These are phyloP conservation scores for Epichloe elymi DNA, from an alignment of 2,329 filamentous ascomycete species.

Conservation along the genomic window DNA sequence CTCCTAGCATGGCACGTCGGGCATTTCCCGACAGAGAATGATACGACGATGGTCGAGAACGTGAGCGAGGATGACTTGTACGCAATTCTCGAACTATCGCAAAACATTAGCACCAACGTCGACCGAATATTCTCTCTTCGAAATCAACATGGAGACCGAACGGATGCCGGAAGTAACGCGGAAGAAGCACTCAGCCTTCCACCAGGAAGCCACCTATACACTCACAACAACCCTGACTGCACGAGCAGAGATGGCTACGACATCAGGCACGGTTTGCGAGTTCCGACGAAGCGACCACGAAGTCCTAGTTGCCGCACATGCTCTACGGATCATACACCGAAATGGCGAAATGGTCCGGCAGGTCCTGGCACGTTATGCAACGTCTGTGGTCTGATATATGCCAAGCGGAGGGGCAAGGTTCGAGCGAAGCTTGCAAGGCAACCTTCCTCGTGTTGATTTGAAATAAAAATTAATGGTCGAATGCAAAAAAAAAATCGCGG, in stretches of 20 bases:
- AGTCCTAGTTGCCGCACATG: slow-evolving; percentile 29
- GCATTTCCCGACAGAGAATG: slow-evolving; percentile 5
- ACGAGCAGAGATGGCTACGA: not conserved
- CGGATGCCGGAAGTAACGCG: slow-evolving; percentile 1
- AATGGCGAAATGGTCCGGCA: slow-evolving; percentile 63
- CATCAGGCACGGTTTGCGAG: not conserved
- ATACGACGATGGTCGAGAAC: not conserved
- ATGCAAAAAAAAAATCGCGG: not conserved
- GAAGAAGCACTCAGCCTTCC: not conserved
- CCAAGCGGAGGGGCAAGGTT: slow-evolving; percentile 11
- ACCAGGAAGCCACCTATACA: not conserved
- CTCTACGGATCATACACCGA: slow-evolving; percentile 61
- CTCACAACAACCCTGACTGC: not conserved
- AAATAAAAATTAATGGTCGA: not conserved
- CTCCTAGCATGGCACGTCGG: slow-evolving; percentile 5
- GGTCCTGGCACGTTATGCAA: slow-evolving; percentile 61
- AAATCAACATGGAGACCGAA: not conserved
- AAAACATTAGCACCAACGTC: slow-evolving; percentile 7
- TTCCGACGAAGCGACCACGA: slow-evolving; percentile 1
- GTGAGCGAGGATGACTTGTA: slow-evolving; percentile 7
- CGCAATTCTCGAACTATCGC: slow-evolving; percentile 6
- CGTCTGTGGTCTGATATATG: slow-evolving; percentile 49
- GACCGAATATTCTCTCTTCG: slow-evolving; percentile 6
- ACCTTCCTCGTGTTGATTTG: slow-evolving; percentile 3
- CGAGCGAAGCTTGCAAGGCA: not conserved